A percentile compares a stretch with the other conserved stretches of the same genome.
Evolutionary conservation across 2,329 filamentous ascomycete species (phyloP).

Genomic region (Pseudohalonectria lignicola): DNA sequence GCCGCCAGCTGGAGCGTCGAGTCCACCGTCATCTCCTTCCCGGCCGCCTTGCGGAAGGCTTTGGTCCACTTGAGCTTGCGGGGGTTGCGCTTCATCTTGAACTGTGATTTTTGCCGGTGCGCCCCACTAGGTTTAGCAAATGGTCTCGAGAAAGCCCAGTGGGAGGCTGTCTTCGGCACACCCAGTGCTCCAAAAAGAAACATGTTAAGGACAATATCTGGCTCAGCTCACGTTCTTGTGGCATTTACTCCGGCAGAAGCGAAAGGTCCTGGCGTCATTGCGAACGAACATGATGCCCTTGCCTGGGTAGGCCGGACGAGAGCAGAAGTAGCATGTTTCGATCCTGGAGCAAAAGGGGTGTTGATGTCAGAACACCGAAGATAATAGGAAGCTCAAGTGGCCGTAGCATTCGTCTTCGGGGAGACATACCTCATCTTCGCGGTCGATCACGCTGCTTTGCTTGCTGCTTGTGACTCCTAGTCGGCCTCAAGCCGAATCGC

Average conservation of each 20-base stretch:
- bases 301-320: conserved; percentile 37
- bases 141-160: no score
- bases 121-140: no score
- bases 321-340: conserved; percentile 61
- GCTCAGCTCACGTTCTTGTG: conserved; percentile 48
- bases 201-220: no score
- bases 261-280: conserved; percentile 40
- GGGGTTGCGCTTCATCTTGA: conserved; percentile 98
- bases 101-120: conserved; percentile 36
- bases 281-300: conserved; percentile 45
- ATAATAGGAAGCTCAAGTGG: no score
- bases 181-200: no score
- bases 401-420: neutral
- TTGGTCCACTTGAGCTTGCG: conserved; percentile 97
- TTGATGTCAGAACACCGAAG: no score
- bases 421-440: conserved; percentile 9
- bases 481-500: no score
- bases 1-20: conserved; percentile 81
- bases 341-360: no score
- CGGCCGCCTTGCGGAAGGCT: conserved; percentile 73
- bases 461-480: no score
- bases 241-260: conserved; percentile 51
- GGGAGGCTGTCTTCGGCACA: no score
- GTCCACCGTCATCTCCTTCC: conserved; percentile 88
- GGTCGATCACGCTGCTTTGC: conserved; percentile 8